These are phyloP conservation scores for Amanita molliuscula DNA, from an alignment of 768 basidiomycete genomes.

Conservation along the genomic window DNA sequence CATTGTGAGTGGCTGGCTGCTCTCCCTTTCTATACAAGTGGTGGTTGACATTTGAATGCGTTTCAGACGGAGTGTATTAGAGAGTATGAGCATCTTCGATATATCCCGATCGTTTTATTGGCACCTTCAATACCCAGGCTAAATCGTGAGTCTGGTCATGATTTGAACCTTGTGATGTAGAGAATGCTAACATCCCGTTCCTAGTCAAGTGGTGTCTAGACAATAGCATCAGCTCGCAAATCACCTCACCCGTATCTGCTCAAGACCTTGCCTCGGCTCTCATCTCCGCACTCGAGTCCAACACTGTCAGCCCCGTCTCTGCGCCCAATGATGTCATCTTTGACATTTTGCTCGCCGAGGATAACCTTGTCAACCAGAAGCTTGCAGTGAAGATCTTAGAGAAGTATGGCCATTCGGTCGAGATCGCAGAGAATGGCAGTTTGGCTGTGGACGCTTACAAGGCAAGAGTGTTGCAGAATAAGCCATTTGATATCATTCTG, in stretches of 20 bases:
- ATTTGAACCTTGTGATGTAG: conserved; percentile 6
- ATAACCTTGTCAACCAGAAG: conserved; percentile 94
- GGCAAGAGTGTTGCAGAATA: conserved; percentile 53
- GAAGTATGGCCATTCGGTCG: conserved; percentile 89
- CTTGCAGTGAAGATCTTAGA: conserved; percentile 94
- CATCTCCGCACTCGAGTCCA: conserved; percentile 89
- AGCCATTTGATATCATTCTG: conserved; percentile 86
- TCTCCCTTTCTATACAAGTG: conserved; percentile 1
- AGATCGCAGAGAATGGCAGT: conserved; percentile 96
- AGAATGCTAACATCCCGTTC: not conserved
- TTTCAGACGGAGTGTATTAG: conserved; percentile 78
- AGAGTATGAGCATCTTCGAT: conserved; percentile 89
- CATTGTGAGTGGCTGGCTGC: conserved; percentile 44
- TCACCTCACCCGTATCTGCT: conserved; percentile 81
- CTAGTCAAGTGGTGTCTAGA: conserved; percentile 94
- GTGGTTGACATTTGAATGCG: not conserved
- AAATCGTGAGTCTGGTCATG: conserved; percentile 43
- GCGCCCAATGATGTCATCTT: conserved; percentile 80
- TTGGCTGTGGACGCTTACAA: conserved; percentile 91
- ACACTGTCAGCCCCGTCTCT: conserved; percentile 82
- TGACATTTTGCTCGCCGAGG: conserved; percentile 93
- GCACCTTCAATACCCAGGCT: conserved; percentile 69
- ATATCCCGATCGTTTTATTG: conserved; percentile 91
- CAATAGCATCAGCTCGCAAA: conserved; percentile 91
- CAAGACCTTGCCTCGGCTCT: conserved; percentile 90